phyloP scores from a whole-genome alignment of 768 basidiomycete genomes.

The Trichaptum fuscoviolaceum region DNA sequence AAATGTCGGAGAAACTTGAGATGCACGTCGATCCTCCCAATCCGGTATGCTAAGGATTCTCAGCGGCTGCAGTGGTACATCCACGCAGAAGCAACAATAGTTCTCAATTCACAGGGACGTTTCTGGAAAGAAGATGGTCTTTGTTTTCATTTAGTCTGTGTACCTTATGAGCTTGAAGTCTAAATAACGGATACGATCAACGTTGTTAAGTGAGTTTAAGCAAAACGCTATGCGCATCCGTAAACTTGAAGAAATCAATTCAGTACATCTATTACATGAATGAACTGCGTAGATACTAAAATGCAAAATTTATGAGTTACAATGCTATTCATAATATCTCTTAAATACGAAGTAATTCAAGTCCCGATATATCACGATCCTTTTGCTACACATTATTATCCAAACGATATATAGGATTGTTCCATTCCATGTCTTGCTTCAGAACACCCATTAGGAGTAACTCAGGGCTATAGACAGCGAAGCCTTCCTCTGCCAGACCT shows the following conservation, averaged over 20 bases:
- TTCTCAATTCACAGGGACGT: not conserved
- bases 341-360: not conserved
- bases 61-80: not conserved
- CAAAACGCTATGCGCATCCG: too few relatives aligned
- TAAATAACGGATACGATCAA: too few relatives aligned
- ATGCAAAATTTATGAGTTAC: not conserved
- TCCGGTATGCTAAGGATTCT: not conserved
- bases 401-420: constrained; percentile 25
- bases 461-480: constrained; percentile 64
- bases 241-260: not conserved
- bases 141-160: not conserved
- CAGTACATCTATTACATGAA: not conserved
- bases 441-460: constrained; percentile 59
- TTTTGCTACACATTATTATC: not conserved
- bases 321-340: not conserved
- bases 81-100: not conserved
- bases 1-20: not conserved
- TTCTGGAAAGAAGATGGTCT: not conserved
- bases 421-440: constrained; percentile 64
- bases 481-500: constrained; percentile 44
- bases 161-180: too few relatives aligned
- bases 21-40: not conserved
- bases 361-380: not conserved
- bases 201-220: too few relatives aligned
- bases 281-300: not conserved